phyloP scores from a whole-genome alignment of 2,329 filamentous ascomycete species.

The Colletotrichum sp. region DNA sequence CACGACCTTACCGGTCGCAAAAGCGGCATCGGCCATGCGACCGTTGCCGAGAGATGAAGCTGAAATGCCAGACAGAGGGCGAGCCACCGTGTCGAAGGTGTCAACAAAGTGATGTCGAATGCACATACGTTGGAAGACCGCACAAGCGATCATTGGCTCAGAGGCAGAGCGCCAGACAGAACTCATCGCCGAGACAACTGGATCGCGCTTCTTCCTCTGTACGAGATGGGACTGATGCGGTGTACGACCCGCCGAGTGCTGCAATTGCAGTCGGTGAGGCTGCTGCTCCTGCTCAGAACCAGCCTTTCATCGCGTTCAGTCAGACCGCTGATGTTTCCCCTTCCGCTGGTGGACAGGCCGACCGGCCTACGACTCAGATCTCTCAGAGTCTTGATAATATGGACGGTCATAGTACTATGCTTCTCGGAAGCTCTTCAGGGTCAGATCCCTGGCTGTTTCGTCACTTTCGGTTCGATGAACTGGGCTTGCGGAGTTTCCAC shows the following conservation, averaged over 20 bases:
- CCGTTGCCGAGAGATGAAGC: neutral
- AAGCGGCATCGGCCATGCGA: constrained; percentile 5
- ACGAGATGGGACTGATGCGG: neutral
- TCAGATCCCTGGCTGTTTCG: constrained; percentile 39
- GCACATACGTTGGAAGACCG: constrained; percentile 18
- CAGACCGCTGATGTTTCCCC: neutral
- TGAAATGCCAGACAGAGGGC: constrained; percentile 14
- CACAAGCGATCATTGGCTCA: neutral
- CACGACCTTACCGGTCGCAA: constrained; percentile 17
- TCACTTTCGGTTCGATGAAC: constrained; percentile 40
- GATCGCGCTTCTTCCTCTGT: neutral
- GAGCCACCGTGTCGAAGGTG: constrained; percentile 1
- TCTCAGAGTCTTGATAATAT: constrained; percentile 31
- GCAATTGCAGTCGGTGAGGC: neutral
- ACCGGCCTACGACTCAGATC: constrained; percentile 16
- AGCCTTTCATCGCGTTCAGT: neutral
- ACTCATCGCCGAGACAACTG: neutral
- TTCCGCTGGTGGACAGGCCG: neutral
- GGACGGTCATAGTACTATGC: constrained; percentile 30
- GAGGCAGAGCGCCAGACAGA: neutral
- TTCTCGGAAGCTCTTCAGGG: constrained; percentile 36
- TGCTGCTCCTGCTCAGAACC: neutral
- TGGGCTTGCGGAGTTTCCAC: constrained; percentile 37
- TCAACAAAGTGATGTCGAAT: neutral
- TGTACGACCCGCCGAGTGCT: neutral